Evolutionary conservation across 345 rosid genomes (phyloP), one percentile per base, ranked within the genome.

Genomic region (Hibiscus mutabilis): DNA sequence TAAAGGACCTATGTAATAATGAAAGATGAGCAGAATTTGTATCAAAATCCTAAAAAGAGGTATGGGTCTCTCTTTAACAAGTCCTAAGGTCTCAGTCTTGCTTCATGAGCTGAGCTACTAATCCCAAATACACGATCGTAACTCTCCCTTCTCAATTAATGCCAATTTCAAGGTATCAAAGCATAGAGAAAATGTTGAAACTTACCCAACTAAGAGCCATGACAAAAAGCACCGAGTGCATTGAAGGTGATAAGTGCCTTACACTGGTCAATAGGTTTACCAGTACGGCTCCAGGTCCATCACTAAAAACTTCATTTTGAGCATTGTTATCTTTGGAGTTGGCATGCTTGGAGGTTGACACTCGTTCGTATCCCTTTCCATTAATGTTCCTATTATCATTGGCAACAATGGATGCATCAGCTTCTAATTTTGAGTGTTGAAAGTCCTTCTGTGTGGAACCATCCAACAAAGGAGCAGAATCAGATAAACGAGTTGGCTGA

Each of bases 201-300:
- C 90, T 76, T 80, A 92, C 99, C 99, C 99, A 95, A 65, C 91
- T 89, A 71, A 95, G 90, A 78, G 98, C 97, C 96, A 91, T 92
- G 61, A 95, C 99, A 58, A 87, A 65, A 51, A 95, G 96, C 76
- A 92, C 98, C 0, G 98, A 81, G 75, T 89, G 92, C 98, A 95
- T 95, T 64, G 90, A 88, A 58, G 94, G 96, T 12, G 98, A 94
- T 64, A 92, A 84, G 81, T 90, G 94, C 86, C 99, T 86, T 79
- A 95, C 85, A 86, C 98, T 95, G 67, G 96, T 95, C 84, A 95
- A 79, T 66, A 92, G 81, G 80, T 95, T 92, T 71, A 95, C 98
- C 68, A 95, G 27, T 60, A 92, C 94, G 69, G 96, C 96, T 75
- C 94, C 96, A 73, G 98, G 97, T 46, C 98, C 89, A 81, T 92